These are phyloP conservation scores for Aspergillus fructus DNA, from an alignment of 2,329 filamentous ascomycete genomes.

Conservation along the genomic window DNA sequence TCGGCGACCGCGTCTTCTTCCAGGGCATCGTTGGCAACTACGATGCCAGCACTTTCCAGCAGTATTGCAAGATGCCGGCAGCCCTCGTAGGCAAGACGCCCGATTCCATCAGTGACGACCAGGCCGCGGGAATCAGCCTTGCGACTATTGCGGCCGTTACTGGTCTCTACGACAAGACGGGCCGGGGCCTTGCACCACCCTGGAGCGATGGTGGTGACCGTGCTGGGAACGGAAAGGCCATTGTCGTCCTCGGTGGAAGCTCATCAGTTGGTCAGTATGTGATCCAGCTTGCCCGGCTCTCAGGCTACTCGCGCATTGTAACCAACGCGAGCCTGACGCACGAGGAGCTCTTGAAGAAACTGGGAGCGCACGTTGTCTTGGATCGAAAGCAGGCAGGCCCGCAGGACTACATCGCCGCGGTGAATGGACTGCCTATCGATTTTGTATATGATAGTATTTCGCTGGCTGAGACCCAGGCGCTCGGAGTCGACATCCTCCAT, in stretches of 20 bases:
- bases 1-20: constrained; percentile 35
- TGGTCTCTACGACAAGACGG: constrained; percentile 17
- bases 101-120: constrained; percentile 26
- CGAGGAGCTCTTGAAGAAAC: constrained; percentile 16
- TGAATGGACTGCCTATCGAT: constrained; percentile 26
- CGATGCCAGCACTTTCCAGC: constrained; percentile 36
- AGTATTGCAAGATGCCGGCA: constrained; percentile 37
- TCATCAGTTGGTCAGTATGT: constrained; percentile 37
- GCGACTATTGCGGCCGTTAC: constrained; percentile 18
- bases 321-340: constrained; percentile 32
- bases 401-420: constrained; percentile 26
- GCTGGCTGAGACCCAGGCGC: constrained; percentile 25
- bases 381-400: constrained; percentile 17
- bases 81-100: constrained; percentile 35
- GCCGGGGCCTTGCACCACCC: constrained; percentile 26
- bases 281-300: constrained; percentile 34
- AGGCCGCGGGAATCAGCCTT: constrained; percentile 30
- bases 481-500: constrained; percentile 31
- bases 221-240: constrained; percentile 20
- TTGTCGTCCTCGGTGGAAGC: constrained; percentile 35
- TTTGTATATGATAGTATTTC: constrained; percentile 36
- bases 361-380: constrained; percentile 30
- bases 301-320: constrained; percentile 34
- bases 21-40: constrained; percentile 34
- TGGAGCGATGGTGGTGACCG: constrained; percentile 26